phyloP scores from a whole-genome alignment of 805 yeast species.

The Candida xiaguanensis region DNA sequence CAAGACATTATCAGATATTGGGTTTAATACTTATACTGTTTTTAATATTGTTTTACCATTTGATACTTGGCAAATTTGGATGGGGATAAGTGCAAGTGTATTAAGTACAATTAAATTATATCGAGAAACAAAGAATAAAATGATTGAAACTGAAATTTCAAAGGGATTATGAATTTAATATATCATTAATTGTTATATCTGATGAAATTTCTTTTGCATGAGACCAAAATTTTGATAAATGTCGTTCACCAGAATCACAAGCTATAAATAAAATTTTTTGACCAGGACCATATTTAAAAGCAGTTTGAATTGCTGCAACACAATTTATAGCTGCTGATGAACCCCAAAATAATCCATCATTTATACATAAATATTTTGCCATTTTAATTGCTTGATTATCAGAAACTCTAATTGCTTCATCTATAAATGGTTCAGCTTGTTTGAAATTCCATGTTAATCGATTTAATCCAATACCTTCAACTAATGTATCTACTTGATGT shows the following conservation, averaged over 20 bases:
- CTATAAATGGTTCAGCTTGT: constrained; percentile 66
- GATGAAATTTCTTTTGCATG: constrained; percentile 44
- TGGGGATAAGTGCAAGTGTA: constrained; percentile 40
- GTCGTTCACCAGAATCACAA: constrained; percentile 91
- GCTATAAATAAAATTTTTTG: constrained; percentile 76
- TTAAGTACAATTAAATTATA: constrained; percentile 36
- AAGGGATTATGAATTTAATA: constrained; percentile 12
- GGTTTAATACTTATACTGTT: constrained; percentile 40
- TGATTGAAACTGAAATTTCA: constrained; percentile 13
- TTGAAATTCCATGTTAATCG: constrained; percentile 79
- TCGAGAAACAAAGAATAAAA: constrained; percentile 33
- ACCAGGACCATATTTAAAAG: constrained; percentile 48
- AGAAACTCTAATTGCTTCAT: constrained; percentile 73
- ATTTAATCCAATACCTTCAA: constrained; percentile 92
- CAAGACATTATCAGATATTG: constrained; percentile 36
- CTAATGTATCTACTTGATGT: constrained; percentile 92
- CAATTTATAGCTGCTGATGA: constrained; percentile 92
- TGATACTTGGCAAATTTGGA: constrained; percentile 42
- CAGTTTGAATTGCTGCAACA: constrained; percentile 72
- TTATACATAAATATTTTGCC: constrained; percentile 78
- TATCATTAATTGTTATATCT: constrained; percentile 34
- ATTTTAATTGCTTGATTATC: constrained; percentile 81
- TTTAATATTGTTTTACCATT: constrained; percentile 32
- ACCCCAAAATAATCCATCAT: constrained; percentile 91
- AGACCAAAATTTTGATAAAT: constrained; percentile 90